A percentile compares a stretch with the other conserved stretches of the same genome.
These are phyloP conservation scores for Salix purpurea DNA, from an alignment of 345 rosid genomes.

Conservation along the genomic window DNA sequence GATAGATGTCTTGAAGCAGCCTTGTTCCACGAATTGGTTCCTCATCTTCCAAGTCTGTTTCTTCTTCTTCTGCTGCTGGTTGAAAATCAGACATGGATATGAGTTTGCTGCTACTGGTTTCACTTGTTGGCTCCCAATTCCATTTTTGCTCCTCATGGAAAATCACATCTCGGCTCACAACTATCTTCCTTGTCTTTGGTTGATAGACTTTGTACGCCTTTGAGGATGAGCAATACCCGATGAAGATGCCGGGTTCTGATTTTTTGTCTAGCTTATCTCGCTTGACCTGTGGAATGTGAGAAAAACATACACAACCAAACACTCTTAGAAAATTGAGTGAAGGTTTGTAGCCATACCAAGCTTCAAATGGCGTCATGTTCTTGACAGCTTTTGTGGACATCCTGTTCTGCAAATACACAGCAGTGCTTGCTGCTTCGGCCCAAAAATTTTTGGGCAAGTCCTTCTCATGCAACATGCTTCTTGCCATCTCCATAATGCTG, in stretches of 20 bases:
- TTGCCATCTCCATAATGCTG: background rate
- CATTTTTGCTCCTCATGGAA: background rate
- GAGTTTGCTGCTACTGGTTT: background rate
- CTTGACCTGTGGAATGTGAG: background rate
- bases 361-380: background rate
- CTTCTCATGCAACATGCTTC: background rate
- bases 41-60: background rate
- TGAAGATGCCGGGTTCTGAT: background rate
- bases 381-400: background rate
- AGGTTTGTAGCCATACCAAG: background rate
- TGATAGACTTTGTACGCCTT: background rate
- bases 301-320: background rate
- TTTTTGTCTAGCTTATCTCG: background rate
- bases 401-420: background rate
- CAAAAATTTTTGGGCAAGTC: background rate
- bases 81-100: too few relatives aligned
- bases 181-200: background rate
- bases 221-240: background rate
- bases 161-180: background rate
- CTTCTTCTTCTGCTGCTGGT: too few relatives aligned
- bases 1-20: too few relatives aligned
- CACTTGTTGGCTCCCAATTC: background rate
- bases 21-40: background rate
- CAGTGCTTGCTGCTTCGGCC: background rate
- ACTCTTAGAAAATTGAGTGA: background rate